Conservation (phyloP, 2,329 filamentous ascomycete species). For the Diaporthe amygdali region DNA sequence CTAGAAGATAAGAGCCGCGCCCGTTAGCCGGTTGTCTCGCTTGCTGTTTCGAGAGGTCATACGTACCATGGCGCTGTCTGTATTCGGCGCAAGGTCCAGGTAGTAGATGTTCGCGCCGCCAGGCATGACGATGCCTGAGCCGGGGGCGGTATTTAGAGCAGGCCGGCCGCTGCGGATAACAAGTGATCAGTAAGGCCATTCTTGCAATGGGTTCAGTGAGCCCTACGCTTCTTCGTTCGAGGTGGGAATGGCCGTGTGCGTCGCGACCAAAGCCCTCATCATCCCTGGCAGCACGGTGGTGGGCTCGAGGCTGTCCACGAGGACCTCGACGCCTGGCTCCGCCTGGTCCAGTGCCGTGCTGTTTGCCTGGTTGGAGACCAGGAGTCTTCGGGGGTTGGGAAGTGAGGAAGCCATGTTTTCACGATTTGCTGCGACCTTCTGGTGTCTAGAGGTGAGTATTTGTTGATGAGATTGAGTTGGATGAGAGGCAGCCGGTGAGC, state of each 20-base stretch:
- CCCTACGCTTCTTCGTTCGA: slow-evolving; percentile 29
- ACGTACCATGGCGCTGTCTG: slow-evolving; percentile 33
- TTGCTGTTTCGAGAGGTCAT: background rate
- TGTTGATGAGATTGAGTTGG: background rate
- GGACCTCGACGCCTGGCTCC: slow-evolving; percentile 12
- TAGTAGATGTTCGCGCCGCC: slow-evolving; percentile 38
- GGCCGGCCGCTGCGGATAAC: background rate
- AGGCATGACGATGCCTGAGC: slow-evolving; percentile 37
- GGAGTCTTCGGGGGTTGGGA: background rate
- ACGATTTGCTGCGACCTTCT: background rate
- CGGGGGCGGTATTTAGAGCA: slow-evolving; percentile 33
- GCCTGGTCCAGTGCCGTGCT: background rate
- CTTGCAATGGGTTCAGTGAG: no score
- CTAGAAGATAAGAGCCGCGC: slow-evolving; percentile 21
- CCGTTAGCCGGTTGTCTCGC: background rate
- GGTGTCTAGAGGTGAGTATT: background rate
- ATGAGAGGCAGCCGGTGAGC: background rate
- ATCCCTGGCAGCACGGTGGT: background rate
- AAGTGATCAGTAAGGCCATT: slow-evolving; percentile 22
- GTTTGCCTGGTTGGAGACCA: background rate
- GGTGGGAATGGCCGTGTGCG: slow-evolving; percentile 4
- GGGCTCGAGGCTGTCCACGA: slow-evolving; percentile 5
- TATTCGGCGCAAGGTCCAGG: slow-evolving; percentile 35
- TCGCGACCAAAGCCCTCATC: slow-evolving; percentile 8
- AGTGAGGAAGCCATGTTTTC: slow-evolving; percentile 9